Base-by-base conservation (phyloP, 805 yeast species). In the Nakazawaea anatomiae region DNA sequence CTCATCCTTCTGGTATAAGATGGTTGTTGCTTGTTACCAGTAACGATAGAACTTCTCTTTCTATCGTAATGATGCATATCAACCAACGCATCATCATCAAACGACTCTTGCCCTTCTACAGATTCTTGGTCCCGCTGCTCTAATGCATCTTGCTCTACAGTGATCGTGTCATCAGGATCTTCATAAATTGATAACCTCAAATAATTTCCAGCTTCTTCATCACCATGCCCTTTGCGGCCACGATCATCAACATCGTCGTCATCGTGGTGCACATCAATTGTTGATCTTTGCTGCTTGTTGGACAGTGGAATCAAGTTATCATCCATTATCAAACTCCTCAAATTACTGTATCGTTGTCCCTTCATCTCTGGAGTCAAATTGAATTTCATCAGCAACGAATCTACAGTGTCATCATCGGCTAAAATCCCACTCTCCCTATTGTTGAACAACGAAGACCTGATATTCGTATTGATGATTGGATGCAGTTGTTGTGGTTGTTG, bases 101-200 rank as follows among this genome's bases (percentile, higher is more conserved):
- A 41, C n/a, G 47, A 48, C 11, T 43, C 51, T 29, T 42, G 18
- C 7, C n/a, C 40, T 10, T 38, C 40, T 6, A 6, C 34, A 11
- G n/a, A 32, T 9, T 32, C 35, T 32, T 32, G 11, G 8, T 32
- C 35, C 11, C 39, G 47, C 30, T 42, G 8, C 8, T 38, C 14
- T 38, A 11, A 7, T 7, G 4, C 34, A 11, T 8, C 12, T 7
- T 32, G 14, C 14, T 27, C 28, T 18, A 40, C 44, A 34, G 11
- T 39, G 35, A 32, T 32, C 35, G 45, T 42, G 14, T 46, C 47
- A n/a, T 52, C 54, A 25, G 54, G 54, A 34, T 53, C 54, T 7
- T 50, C 55, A 39, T 53, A 53, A 9, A 53, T 53, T 9, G 55
- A 53, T n/a, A 53, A 30, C n/a, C 48, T 42, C 32, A 48, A 39